Evolutionary conservation across 805 yeast species (phyloP).

Genomic region (Spencermartinsiella europaea): DNA sequence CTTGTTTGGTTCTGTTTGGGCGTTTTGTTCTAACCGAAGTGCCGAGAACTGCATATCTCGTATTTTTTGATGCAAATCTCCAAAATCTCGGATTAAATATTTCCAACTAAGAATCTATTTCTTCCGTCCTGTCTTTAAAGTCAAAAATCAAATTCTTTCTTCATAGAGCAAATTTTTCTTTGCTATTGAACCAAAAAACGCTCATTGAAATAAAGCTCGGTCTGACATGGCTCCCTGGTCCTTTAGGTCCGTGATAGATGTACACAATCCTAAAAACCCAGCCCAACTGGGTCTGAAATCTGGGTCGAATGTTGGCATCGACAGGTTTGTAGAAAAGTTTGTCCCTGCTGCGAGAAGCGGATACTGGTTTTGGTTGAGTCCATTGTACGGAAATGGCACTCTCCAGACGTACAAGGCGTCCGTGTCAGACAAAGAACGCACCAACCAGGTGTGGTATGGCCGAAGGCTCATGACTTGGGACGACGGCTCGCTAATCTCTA

Average conservation of each 20-base stretch:
- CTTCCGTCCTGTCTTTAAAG: no score
- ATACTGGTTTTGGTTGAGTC: constrained; percentile 52
- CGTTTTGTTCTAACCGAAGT: no score
- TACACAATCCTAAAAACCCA: constrained; percentile 25
- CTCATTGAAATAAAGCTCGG: no score
- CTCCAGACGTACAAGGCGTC: constrained; percentile 73
- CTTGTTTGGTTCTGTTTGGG: no score
- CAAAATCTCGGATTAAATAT: no score
- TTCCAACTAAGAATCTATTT: no score
- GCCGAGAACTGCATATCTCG: no score
- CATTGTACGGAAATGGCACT: constrained; percentile 63
- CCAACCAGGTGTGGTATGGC: constrained; percentile 64
- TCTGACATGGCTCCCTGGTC: neutral
- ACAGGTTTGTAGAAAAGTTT: constrained; percentile 31
- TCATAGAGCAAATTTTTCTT: no score
- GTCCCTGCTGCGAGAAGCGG: constrained; percentile 46
- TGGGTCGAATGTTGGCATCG: constrained; percentile 22
- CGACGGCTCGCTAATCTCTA: constrained; percentile 70
- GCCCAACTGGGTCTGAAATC: constrained; percentile 17
- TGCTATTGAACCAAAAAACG: no score
- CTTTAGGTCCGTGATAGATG: constrained; percentile 9
- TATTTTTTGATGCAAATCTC: no score
- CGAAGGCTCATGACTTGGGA: constrained; percentile 59
- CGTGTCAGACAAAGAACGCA: constrained; percentile 44
- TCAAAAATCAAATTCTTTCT: no score